phyloP scores from a whole-genome alignment of 2,329 filamentous ascomycete species.

The Lecanicillium sp. region DNA sequence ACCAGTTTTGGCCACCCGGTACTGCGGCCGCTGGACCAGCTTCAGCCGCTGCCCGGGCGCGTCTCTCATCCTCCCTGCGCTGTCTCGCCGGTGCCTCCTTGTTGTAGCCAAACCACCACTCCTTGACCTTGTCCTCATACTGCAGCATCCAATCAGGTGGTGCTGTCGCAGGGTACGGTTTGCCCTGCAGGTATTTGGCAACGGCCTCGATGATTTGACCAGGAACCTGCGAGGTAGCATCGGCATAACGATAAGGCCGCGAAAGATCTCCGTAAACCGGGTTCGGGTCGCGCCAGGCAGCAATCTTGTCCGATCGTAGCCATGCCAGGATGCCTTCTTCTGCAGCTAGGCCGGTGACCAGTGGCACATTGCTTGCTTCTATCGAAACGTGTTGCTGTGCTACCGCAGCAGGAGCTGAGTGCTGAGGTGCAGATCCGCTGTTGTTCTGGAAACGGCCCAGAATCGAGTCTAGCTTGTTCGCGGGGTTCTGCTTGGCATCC shows the following conservation, averaged over 20 bases:
- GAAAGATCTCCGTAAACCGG: conserved; percentile 29
- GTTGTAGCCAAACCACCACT: conserved; percentile 48
- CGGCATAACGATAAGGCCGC: conserved; percentile 33
- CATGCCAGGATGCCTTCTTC: conserved; percentile 37
- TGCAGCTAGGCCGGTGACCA: conserved; percentile 28
- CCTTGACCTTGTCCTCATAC: conserved; percentile 39
- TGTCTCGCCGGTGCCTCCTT: conserved; percentile 33
- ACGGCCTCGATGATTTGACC: conserved; percentile 38
- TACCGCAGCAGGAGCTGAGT: not conserved
- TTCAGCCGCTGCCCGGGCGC: conserved; percentile 29
- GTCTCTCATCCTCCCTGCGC: conserved; percentile 33
- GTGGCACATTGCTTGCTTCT: conserved; percentile 22
- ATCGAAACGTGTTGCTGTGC: not conserved
- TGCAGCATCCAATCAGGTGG: conserved; percentile 48
- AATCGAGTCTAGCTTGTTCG: conserved; percentile 35
- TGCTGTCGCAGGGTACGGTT: conserved; percentile 43
- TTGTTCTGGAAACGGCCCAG: conserved; percentile 28
- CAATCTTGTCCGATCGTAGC: conserved; percentile 38
- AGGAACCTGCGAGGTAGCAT: conserved; percentile 37
- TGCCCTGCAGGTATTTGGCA: conserved; percentile 36
- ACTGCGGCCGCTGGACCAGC: conserved; percentile 23
- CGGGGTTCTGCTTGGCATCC: conserved; percentile 30
- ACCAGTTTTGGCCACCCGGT: conserved; percentile 36
- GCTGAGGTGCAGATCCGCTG: conserved; percentile 3
- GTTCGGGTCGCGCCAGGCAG: conserved; percentile 37